phyloP scores from a whole-genome alignment of 768 basidiomycete species.

The Amyloporia xantha region DNA sequence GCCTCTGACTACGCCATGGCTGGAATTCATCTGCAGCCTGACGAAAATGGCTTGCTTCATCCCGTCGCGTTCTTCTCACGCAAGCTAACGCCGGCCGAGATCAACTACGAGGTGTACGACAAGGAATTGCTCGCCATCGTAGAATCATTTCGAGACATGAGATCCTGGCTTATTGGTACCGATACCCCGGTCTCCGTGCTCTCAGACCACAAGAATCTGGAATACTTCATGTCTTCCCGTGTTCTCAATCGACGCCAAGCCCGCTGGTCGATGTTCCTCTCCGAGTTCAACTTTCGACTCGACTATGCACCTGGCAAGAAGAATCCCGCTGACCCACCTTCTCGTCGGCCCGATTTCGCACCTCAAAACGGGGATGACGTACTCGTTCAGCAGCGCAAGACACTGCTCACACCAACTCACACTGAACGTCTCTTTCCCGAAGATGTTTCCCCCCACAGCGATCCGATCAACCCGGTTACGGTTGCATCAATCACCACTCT shows the following conservation, averaged over 20 bases:
- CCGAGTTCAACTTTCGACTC: constrained; percentile 28
- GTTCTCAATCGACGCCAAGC: constrained; percentile 37
- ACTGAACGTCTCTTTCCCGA: not conserved
- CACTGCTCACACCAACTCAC: constrained; percentile 4
- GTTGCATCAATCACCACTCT: constrained; percentile 14
- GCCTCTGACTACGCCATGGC: constrained; percentile 17
- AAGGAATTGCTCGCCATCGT: constrained; percentile 45
- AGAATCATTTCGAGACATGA: constrained; percentile 28
- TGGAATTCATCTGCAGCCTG: constrained; percentile 11
- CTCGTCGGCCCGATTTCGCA: constrained; percentile 16
- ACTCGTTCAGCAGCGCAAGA: not conserved
- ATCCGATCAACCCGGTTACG: no score
- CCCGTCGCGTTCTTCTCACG: constrained; percentile 36
- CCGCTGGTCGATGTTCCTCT: constrained; percentile 32
- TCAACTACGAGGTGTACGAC: constrained; percentile 41
- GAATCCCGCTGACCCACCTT: constrained; percentile 17
- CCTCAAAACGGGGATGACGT: constrained; percentile 13
- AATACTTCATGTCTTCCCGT: constrained; percentile 34
- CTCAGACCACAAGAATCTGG: constrained; percentile 29
- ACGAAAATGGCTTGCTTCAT: constrained; percentile 18
- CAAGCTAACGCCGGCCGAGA: constrained; percentile 26
- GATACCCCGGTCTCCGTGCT: constrained; percentile 15
- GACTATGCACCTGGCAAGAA: constrained; percentile 26
- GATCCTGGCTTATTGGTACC: constrained; percentile 23
- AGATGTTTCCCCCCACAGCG: not conserved